Percentiles rank a stretch among this genome's conserved stretches.
Evolutionary conservation across 148 eudicot genomes (phyloP).

Genomic region (Nyssa sinensis): DNA sequence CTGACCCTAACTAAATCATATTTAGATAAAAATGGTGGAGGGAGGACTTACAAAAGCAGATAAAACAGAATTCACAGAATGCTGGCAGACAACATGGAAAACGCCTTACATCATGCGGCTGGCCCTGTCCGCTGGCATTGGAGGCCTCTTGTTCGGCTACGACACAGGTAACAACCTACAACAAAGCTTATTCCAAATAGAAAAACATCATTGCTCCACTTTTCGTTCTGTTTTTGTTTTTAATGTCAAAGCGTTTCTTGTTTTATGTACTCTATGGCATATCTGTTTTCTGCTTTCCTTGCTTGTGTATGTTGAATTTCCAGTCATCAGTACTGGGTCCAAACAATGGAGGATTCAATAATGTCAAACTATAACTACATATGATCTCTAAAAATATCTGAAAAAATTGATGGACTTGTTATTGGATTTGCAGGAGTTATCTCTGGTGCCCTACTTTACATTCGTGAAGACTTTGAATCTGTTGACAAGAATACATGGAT

Average conservation of each 20-base stretch:
- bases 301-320: background rate
- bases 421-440: conserved; percentile 35
- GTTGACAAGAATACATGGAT: conserved; percentile 33
- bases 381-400: background rate
- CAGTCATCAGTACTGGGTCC: background rate
- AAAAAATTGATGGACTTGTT: background rate
- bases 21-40: conserved; percentile 41
- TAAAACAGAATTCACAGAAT: conserved; percentile 52
- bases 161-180: conserved; percentile 32
- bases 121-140: conserved; percentile 52
- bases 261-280: background rate
- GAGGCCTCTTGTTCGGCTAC: conserved; percentile 52
- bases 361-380: background rate
- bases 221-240: background rate
- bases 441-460: conserved; percentile 51
- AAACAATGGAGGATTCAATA: background rate
- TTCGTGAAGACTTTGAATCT: conserved; percentile 32
- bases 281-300: too few species aligned
- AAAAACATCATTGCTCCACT: too few species aligned
- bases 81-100: conserved; percentile 36
- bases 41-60: conserved; percentile 38
- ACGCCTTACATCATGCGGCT: conserved; percentile 44
- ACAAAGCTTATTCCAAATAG: background rate
- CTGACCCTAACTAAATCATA: background rate
- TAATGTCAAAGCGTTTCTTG: background rate